Evolutionary conservation across 2,329 filamentous ascomycete genomes (phyloP).

Genomic region (Gnomoniopsis smithogilvyi): DNA sequence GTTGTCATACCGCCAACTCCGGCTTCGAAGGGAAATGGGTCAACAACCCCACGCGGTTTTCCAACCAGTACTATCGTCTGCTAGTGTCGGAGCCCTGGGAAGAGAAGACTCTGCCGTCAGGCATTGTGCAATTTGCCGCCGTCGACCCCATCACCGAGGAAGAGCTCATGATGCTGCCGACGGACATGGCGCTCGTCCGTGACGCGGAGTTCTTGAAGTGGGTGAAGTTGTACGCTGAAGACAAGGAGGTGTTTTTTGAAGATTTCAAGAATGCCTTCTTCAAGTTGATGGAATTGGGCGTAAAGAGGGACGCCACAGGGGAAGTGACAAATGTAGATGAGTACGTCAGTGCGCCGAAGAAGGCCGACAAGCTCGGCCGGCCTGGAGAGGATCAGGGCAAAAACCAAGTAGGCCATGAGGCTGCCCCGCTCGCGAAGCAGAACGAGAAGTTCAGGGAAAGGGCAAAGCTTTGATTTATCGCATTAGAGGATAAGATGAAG

Average conservation of each 20-base stretch:
- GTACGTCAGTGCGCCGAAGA: slow-evolving; percentile 30
- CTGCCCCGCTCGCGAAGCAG: slow-evolving; percentile 35
- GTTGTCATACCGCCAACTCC: slow-evolving; percentile 52
- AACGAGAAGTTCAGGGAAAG: slow-evolving; percentile 33
- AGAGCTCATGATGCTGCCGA: slow-evolving; percentile 65
- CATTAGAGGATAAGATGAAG: neutral
- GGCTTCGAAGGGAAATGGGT: slow-evolving; percentile 41
- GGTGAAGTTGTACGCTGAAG: slow-evolving; percentile 57
- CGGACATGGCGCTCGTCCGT: slow-evolving; percentile 55
- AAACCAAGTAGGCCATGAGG: slow-evolving; percentile 32
- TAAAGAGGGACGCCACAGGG: slow-evolving; percentile 50
- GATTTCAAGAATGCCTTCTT: slow-evolving; percentile 57
- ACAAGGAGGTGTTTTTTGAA: slow-evolving; percentile 60
- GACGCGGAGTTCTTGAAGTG: slow-evolving; percentile 52
- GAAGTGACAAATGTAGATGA: slow-evolving; percentile 51
- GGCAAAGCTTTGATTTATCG: slow-evolving; percentile 32
- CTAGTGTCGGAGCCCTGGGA: slow-evolving; percentile 29
- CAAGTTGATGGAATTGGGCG: slow-evolving; percentile 60
- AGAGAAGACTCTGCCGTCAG: slow-evolving; percentile 52
- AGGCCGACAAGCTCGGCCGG: slow-evolving; percentile 29
- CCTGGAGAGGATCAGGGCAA: slow-evolving; percentile 28
- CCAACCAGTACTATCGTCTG: slow-evolving; percentile 34
- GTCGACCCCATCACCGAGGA: slow-evolving; percentile 54
- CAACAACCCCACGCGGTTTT: slow-evolving; percentile 34
- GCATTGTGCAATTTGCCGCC: slow-evolving; percentile 56